Percentiles rank a stretch among this genome's conserved stretches.
Conservation (phyloP, 495 filamentous ascomycete genomes). For the Neurospora africana region DNA sequence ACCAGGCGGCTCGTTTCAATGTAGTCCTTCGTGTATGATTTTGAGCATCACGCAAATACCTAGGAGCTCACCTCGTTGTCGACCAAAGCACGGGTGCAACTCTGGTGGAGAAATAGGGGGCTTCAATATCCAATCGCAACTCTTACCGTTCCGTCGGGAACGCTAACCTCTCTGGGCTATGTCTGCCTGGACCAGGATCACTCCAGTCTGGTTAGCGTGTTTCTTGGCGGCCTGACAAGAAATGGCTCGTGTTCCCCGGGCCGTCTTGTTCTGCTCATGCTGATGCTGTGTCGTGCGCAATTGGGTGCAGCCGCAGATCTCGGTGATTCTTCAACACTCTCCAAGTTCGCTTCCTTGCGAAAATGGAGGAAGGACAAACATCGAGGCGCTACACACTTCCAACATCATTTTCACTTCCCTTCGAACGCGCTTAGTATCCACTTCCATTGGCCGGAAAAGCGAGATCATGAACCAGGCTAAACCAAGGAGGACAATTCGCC, state of each 20-base stretch:
- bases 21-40: neutral
- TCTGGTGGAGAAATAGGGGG: neutral
- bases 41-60: neutral
- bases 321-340: neutral
- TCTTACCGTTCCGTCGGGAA: slow-evolving; percentile 8
- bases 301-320: neutral
- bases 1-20: neutral
- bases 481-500: neutral
- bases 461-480: neutral
- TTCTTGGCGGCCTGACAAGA: neutral
- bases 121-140: neutral
- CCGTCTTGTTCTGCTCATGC: neutral
- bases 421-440: slow-evolving; percentile 2
- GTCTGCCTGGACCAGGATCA: neutral
- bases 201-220: neutral
- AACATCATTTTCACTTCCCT: neutral
- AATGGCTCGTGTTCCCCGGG: neutral
- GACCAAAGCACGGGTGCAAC: neutral
- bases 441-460: slow-evolving; percentile 4
- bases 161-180: slow-evolving; percentile 1
- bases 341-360: neutral
- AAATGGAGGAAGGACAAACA: neutral
- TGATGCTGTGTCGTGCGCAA: neutral
- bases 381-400: neutral
- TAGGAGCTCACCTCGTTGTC: neutral